Percentiles rank a stretch among this genome's conserved stretches.
Evolutionary conservation across 768 basidiomycete species (phyloP).

Genomic region (Russula dissimulans): DNA sequence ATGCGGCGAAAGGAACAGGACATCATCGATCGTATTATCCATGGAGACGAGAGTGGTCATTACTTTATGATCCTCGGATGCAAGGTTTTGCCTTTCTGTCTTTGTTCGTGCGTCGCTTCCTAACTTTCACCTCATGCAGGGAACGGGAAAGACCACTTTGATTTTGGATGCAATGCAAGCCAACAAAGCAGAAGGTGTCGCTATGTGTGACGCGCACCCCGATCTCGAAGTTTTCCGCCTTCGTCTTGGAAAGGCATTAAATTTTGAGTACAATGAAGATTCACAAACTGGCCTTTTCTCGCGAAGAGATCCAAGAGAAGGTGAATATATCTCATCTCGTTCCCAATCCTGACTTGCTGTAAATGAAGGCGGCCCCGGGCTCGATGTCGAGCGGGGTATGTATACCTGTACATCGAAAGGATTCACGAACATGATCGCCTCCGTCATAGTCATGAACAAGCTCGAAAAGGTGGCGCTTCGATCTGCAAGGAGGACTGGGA

Average conservation of each 20-base stretch:
- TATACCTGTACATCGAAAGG: neutral
- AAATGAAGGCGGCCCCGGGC: slow-evolving; percentile 49
- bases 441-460: slow-evolving; percentile 58
- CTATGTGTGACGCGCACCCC: slow-evolving; percentile 76
- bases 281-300: slow-evolving; percentile 76
- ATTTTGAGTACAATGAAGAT: slow-evolving; percentile 82
- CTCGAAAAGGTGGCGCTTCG: slow-evolving; percentile 77
- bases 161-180: slow-evolving; percentile 73
- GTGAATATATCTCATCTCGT: slow-evolving; percentile 23
- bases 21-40: slow-evolving; percentile 66
- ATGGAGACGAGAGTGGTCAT: slow-evolving; percentile 60
- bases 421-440: neutral
- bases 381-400: slow-evolving; percentile 75
- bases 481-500: slow-evolving; percentile 43
- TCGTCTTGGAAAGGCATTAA: slow-evolving; percentile 75
- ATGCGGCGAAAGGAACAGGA: slow-evolving; percentile 62
- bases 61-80: too few relatives aligned
- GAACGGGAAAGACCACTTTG: slow-evolving; percentile 27
- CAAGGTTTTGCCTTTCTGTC: too few relatives aligned
- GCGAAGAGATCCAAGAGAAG: slow-evolving; percentile 75
- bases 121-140: too few relatives aligned
- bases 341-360: neutral
- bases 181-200: slow-evolving; percentile 61
- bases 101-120: too few relatives aligned
- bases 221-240: slow-evolving; percentile 82